Evolutionary conservation across 129 eudicot genomes (phyloP), one percentile per base, ranked within the genome.

Genomic region (Flaveria robusta): DNA sequence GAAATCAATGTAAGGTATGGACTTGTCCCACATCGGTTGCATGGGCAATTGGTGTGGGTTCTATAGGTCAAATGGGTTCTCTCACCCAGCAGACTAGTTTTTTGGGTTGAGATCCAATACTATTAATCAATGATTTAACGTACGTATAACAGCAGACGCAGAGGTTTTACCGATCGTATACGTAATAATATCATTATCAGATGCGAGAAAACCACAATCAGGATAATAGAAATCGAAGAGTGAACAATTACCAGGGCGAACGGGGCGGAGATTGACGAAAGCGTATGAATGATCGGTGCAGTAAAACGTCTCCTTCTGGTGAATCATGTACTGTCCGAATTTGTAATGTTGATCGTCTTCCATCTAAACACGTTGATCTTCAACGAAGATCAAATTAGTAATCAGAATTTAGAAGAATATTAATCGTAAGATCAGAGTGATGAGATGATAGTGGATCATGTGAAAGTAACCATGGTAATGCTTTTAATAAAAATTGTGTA

Each of bases 211-310:
- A 46, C 20, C 39, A 43, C 3, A 79, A 43, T 56, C 54, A 58
- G 59, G 55, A 79, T 8, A 22, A 49, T 19, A n/a, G 5, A n/a
- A 18, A 66, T 9, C 39, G 20, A n/a, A 1, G 23, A 18, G 41
- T 9, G 13, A 50, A 47, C 14, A 39, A 24, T 31, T 85, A 93
- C 98, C 97, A 85, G 98, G 97, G 82, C 88, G 85, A 81, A 90
- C 76, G 62, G 98, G 98, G 78, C 98, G 96, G 63, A 93, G 90
- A 84, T 93, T 93, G 80, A 93, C 98, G 82, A 93, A 11, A 81
- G 97, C 98, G 85, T 87, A 93, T 0, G 98, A 93, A 77, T 90
- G 92, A 59, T 84, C 62, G 63, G 96, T 88, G n/a, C 92, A 77
- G 81, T 88, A 87, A 51, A 93, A 93, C n/a, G 88, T 92, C 51